phyloP scores from a whole-genome alignment of 495 filamentous ascomycete genomes.

The Penicillium salamii region DNA sequence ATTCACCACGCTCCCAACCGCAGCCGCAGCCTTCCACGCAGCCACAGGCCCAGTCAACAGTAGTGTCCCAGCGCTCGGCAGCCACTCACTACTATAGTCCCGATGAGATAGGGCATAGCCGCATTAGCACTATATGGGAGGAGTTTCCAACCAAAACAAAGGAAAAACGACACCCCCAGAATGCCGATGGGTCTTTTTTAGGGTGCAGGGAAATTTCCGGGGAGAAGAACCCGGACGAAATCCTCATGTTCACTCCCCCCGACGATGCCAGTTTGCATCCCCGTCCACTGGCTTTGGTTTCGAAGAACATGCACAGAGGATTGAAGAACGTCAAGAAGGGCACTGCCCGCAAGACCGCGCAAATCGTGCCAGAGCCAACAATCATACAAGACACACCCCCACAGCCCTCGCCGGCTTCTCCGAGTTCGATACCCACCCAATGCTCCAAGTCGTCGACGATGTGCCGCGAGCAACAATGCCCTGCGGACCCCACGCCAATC shows the following conservation, averaged over 20 bases:
- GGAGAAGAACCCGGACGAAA: slow-evolving; percentile 42
- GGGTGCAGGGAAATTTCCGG: slow-evolving; percentile 43
- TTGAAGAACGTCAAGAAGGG: slow-evolving; percentile 13
- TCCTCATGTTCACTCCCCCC: slow-evolving; percentile 34
- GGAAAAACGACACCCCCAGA: slow-evolving; percentile 18
- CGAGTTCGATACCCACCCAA: slow-evolving; percentile 44
- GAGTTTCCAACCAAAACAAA: slow-evolving; percentile 29
- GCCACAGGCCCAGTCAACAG: neutral
- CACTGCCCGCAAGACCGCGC: slow-evolving; percentile 6
- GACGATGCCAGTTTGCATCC: slow-evolving; percentile 28
- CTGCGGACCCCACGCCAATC: slow-evolving; percentile 16
- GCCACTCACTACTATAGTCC: slow-evolving; percentile 37
- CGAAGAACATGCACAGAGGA: slow-evolving; percentile 27
- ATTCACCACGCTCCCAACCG: too few relatives aligned
- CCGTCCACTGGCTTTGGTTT: slow-evolving; percentile 19
- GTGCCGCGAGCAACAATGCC: slow-evolving; percentile 29
- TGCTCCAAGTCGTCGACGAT: slow-evolving; percentile 37
- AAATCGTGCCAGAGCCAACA: slow-evolving; percentile 18
- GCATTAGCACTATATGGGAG: slow-evolving; percentile 41
- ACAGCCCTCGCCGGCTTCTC: slow-evolving; percentile 36
- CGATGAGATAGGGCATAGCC: slow-evolving; percentile 42
- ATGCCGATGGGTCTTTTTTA: slow-evolving; percentile 46
- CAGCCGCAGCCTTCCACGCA: too few relatives aligned
- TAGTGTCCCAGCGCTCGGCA: slow-evolving; percentile 1
- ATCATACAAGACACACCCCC: slow-evolving; percentile 27